Evolutionary conservation across 208 protist genomes (phyloP).

Genomic region (Acanthamoeba lugdunensis): DNA sequence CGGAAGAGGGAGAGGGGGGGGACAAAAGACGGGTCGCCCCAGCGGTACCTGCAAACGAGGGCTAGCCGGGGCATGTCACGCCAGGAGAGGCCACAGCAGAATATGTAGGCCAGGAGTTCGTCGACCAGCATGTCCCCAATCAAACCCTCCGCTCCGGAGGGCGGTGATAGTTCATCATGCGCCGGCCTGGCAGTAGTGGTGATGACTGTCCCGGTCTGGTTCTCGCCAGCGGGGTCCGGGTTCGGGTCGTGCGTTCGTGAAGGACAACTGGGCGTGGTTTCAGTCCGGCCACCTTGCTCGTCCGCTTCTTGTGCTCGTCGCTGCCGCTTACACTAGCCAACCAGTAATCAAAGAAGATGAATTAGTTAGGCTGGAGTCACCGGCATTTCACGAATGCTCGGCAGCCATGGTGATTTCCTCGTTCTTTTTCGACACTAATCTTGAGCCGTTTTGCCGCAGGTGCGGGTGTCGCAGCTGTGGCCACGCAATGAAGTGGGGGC

Average conservation of each 20-base stretch:
- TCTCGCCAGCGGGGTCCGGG: no score
- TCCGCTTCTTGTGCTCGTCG: no score
- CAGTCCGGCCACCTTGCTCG: no score
- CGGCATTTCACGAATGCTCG: neutral
- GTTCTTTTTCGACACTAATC: neutral
- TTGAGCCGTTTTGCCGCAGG: neutral
- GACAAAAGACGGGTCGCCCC: neutral
- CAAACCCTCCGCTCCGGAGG: neutral
- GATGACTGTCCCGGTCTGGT: no score
- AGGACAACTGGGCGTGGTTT: no score
- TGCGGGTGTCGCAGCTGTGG: no score
- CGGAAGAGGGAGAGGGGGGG: neutral
- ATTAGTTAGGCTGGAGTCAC: neutral
- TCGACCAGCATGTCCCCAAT: neutral
- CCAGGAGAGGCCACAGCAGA: constrained; percentile 5
- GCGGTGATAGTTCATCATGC: neutral
- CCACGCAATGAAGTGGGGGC: no score
- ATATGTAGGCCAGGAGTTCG: neutral
- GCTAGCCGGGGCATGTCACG: neutral
- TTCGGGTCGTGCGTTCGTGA: no score
- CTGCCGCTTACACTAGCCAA: neutral
- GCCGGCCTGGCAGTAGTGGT: neutral
- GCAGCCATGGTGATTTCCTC: neutral
- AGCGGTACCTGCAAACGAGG: neutral
- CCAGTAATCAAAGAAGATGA: neutral